These are phyloP conservation scores for Carallia brachiata DNA, from an alignment of 345 rosid genomes.

Conservation along the genomic window DNA sequence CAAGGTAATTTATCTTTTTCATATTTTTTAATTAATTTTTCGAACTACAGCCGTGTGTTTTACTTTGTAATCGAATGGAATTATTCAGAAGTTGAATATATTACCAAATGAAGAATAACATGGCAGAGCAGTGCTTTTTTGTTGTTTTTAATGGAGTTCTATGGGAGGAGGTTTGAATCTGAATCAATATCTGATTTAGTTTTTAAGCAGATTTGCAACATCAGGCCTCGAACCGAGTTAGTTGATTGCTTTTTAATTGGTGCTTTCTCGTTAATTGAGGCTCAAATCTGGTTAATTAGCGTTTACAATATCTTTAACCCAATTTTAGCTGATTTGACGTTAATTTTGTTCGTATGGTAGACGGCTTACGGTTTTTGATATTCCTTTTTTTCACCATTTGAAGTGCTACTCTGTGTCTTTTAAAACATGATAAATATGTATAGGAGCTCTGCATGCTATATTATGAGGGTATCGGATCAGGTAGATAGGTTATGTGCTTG, in stretches of 20 bases:
- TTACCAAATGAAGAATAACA: not conserved
- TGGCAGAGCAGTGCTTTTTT: not conserved
- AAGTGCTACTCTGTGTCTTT: not conserved
- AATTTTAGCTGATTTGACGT: not conserved
- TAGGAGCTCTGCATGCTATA: too few relatives aligned
- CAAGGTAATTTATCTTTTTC: constrained; percentile 48
- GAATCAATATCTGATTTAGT: too few relatives aligned
- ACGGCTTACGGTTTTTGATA: not conserved
- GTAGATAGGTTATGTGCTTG: too few relatives aligned
- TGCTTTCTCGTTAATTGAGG: not conserved
- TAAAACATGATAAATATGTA: too few relatives aligned
- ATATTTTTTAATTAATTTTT: not conserved
- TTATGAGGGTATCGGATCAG: too few relatives aligned
- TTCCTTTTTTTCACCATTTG: not conserved
- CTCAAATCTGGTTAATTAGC: not conserved
- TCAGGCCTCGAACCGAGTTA: too few relatives aligned
- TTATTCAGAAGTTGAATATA: not conserved
- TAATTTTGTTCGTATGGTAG: not conserved
- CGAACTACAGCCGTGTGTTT: not conserved
- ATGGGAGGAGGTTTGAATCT: too few relatives aligned
- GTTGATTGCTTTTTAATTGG: too few relatives aligned
- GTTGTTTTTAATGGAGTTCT: not conserved
- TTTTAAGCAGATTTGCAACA: too few relatives aligned
- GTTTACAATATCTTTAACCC: not conserved
- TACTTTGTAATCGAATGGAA: not conserved